Base-by-base conservation (phyloP, 108 stramenopile species). In the Skeletonema menzelii region DNA sequence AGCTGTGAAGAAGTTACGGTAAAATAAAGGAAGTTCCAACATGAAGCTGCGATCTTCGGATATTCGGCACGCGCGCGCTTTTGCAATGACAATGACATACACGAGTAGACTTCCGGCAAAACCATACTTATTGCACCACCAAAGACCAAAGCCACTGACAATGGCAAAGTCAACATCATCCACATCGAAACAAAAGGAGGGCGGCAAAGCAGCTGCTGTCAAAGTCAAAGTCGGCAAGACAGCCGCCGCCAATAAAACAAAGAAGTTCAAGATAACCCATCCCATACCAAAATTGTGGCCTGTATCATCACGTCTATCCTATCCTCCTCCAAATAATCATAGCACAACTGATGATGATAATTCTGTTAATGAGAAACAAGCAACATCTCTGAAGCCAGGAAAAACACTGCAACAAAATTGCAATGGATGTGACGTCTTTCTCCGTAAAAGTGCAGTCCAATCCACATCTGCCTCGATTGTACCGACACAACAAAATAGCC, bases 401-500 rank as follows among this genome's bases (percentile, higher is more conserved):
- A 63, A 63, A 31, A 37, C 72, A 10, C 61, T 79, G 0, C 65
- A 57, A 47, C 66, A 46, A 42, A 61, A 49, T 2, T 79, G 79
- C 62, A 79, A 79, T 32, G 79, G 79, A 30, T 79, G 71, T 40
- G 79, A 79, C 65, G 79, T 79, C 55, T 79, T 73, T 61, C 49
- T 79, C 46, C 79, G 79, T 19, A 79, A 79, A 59, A 26, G 67
- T 31, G 79, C 79, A 20, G 63, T 70, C n/a, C 77, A 79, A 42
- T 61, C 71, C 4, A 63, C 67, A 13, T 73, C 73, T 14, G 31
- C 55, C 8, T 22, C 27, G 28, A 22, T 59, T 0, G 14, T 59
- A 0, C 47, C 59, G 0, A n/a, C 66, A 1, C 22, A 61, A 17
- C 1, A 11, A 15, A 20, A 26, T 28, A 49, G 7, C n/a, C n/a